Conservation (phyloP, 2,329 filamentous ascomycete species). For the Zelopaecilomyces penicillatus region DNA sequence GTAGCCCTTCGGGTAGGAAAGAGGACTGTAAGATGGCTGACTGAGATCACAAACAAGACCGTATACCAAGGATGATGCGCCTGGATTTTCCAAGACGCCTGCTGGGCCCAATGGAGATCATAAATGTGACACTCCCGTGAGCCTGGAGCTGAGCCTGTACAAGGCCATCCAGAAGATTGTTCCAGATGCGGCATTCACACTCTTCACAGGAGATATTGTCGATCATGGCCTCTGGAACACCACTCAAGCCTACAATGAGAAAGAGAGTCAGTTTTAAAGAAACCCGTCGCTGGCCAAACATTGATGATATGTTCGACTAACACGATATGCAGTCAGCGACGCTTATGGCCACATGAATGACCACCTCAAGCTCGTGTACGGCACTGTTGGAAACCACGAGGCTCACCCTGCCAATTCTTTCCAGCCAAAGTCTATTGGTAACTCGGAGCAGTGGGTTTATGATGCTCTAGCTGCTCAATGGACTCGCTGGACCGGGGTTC, state of each 20-base stretch:
- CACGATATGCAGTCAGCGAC: constrained; percentile 25
- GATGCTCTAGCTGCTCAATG: constrained; percentile 38
- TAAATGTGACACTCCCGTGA: constrained; percentile 43
- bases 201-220: constrained; percentile 53
- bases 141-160: constrained; percentile 48
- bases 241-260: constrained; percentile 22
- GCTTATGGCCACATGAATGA: constrained; percentile 39
- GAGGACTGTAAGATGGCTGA: neutral
- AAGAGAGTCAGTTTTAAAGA: constrained; percentile 17
- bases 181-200: constrained; percentile 41
- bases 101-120: constrained; percentile 45
- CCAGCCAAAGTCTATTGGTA: constrained; percentile 30
- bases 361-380: constrained; percentile 38
- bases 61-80: constrained; percentile 38
- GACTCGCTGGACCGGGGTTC: constrained; percentile 36
- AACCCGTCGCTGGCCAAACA: neutral
- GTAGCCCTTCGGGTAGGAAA: neutral
- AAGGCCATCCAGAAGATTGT: constrained; percentile 37
- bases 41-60: constrained; percentile 20
- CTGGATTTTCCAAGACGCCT: constrained; percentile 39
- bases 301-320: constrained; percentile 1
- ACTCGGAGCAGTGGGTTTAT: constrained; percentile 44
- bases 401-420: constrained; percentile 44
- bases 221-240: constrained; percentile 45
- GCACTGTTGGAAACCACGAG: constrained; percentile 50